phyloP scores from a whole-genome alignment of 108 stramenopile genomes.

The Chaetoceros muelleri region DNA sequence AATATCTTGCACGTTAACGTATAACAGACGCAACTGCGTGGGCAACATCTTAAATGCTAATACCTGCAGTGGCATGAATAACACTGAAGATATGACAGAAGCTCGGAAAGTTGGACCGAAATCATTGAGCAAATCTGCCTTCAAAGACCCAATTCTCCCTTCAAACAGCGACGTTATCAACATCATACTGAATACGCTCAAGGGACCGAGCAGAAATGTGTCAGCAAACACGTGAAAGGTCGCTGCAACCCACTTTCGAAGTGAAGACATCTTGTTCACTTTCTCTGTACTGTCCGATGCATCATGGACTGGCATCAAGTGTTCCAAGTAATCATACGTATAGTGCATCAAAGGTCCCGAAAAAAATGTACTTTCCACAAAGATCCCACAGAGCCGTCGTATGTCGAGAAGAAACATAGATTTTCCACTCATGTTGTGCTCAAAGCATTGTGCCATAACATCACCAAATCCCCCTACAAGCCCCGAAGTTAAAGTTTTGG shows the following conservation, averaged over 20 bases:
- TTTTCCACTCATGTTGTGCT: conserved; percentile 1
- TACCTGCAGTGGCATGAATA: conserved; percentile 26
- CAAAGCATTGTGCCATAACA: conserved; percentile 22
- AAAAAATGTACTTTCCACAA: conserved; percentile 15
- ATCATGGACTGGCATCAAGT: conserved; percentile 14
- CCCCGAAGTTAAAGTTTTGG: conserved; percentile 21
- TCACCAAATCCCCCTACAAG: conserved; percentile 16
- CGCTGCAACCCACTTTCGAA: conserved; percentile 8
- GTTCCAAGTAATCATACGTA: conserved; percentile 23
- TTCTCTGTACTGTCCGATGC: not conserved
- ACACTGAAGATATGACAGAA: conserved; percentile 12
- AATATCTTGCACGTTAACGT: conserved; percentile 27
- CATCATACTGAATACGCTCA: conserved; percentile 20
- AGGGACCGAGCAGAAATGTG: conserved; percentile 15
- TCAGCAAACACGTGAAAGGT: conserved; percentile 21
- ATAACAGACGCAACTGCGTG: conserved; percentile 21
- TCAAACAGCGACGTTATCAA: conserved; percentile 14
- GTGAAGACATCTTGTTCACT: not conserved
- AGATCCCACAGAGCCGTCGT: conserved; percentile 12
- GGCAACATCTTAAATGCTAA: conserved; percentile 27
- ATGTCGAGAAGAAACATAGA: conserved; percentile 5
- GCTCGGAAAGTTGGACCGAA: conserved; percentile 24
- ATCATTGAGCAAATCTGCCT: conserved; percentile 10
- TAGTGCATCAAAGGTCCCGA: conserved; percentile 26
- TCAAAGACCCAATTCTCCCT: conserved; percentile 11